A percentile compares a stretch with the other conserved stretches of the same genome.
Conservation (phyloP, 306 rosid species). For the Acacia melanoxylon region DNA sequence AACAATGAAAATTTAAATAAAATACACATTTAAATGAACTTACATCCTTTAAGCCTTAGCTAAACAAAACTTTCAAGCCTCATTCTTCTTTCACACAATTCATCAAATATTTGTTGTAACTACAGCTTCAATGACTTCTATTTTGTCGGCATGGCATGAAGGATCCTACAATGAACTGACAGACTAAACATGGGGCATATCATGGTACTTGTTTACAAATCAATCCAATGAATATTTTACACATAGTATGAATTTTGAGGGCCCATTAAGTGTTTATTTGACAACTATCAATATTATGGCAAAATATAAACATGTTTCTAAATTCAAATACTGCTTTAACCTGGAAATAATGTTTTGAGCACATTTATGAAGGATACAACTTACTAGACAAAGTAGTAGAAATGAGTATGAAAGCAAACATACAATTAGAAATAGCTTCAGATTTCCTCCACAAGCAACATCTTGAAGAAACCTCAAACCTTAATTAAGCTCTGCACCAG, state of each 20-base stretch:
- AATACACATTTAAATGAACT: no score
- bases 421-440: constrained; percentile 76
- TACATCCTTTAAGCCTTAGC: no score
- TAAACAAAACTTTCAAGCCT: no score
- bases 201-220: background rate
- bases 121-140: background rate
- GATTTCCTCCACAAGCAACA: constrained; percentile 71
- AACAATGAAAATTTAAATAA: no score
- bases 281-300: background rate
- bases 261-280: background rate
- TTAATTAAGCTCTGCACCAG: constrained; percentile 58
- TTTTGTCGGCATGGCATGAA: background rate
- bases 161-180: background rate
- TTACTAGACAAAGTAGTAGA: constrained; percentile 6
- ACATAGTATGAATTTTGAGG: background rate
- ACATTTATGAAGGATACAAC: background rate
- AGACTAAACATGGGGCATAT: background rate
- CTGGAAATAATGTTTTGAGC: background rate
- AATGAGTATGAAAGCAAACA: constrained; percentile 17
- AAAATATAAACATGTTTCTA: constrained; percentile 6
- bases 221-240: background rate
- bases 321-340: background rate
- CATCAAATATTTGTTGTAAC: background rate
- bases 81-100: no score
- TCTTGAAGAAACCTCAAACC: constrained; percentile 68